These are phyloP conservation scores for Orbilia oligospora DNA, from an alignment of 2,329 filamentous ascomycete genomes.

Conservation along the genomic window DNA sequence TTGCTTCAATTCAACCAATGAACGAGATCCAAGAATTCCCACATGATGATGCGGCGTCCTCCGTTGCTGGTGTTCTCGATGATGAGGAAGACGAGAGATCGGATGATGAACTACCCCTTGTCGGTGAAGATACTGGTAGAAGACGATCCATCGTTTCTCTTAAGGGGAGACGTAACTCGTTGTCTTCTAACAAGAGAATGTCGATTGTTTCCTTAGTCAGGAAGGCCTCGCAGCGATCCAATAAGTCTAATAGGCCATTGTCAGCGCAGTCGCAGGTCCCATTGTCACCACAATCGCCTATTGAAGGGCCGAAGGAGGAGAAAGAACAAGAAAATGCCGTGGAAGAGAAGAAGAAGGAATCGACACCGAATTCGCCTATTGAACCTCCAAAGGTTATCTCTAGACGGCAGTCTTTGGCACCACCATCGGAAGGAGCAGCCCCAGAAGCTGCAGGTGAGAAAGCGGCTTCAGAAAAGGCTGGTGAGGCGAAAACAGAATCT, in stretches of 20 bases:
- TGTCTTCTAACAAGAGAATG: conserved; percentile 47
- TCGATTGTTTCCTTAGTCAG: conserved; percentile 47
- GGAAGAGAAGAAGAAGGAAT: conserved; percentile 32
- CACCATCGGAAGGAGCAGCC: background rate
- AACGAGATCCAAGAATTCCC: conserved; percentile 66
- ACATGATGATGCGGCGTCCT: conserved; percentile 67
- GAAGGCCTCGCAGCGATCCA: conserved; percentile 53
- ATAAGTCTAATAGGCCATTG: conserved; percentile 34
- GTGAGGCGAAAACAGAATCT: conserved; percentile 8
- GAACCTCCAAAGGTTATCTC: conserved; percentile 21
- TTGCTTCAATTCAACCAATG: conserved; percentile 64
- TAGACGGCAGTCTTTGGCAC: conserved; percentile 22
- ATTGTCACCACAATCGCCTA: conserved; percentile 11
- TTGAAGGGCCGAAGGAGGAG: conserved; percentile 16
- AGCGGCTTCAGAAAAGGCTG: background rate
- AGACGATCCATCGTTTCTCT: conserved; percentile 40
- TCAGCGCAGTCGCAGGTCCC: conserved; percentile 15
- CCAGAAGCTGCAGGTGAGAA: conserved; percentile 24
- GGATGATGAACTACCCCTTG: conserved; percentile 64
- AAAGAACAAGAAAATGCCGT: background rate
- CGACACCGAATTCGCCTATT: conserved; percentile 7
- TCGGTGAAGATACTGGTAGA: conserved; percentile 45
- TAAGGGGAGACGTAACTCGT: conserved; percentile 44
- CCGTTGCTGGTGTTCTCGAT: conserved; percentile 73
- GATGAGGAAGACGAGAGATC: conserved; percentile 72